A percentile compares a stretch with the other conserved stretches of the same genome.
phyloP scores from a whole-genome alignment of 1,139 yeast genomes.

The Hanseniaspora gamundiae region DNA sequence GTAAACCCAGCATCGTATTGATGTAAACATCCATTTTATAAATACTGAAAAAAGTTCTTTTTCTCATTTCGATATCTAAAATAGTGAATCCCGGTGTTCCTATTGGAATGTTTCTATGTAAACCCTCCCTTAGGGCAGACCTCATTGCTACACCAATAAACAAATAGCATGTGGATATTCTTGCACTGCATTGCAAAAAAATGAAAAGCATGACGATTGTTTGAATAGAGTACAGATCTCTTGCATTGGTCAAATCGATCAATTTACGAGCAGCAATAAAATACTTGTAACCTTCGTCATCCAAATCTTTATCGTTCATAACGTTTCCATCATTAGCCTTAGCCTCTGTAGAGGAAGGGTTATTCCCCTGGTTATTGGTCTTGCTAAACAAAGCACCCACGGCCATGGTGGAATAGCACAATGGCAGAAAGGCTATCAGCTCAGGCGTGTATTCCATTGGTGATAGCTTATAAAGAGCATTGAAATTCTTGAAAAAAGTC shows the following conservation, averaged over 20 bases:
- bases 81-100: constrained; percentile 54
- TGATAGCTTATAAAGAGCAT: constrained; percentile 51
- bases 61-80: constrained; percentile 74
- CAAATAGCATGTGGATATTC: constrained; percentile 81
- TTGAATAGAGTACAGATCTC: constrained; percentile 57
- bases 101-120: constrained; percentile 52
- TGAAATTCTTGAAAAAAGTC: constrained; percentile 51
- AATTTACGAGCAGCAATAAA: constrained; percentile 79
- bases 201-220: constrained; percentile 57
- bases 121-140: constrained; percentile 77
- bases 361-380: constrained; percentile 16
- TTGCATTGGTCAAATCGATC: constrained; percentile 60
- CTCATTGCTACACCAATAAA: constrained; percentile 88
- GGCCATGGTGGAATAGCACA: constrained; percentile 62
- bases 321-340: background rate
- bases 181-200: constrained; percentile 81
- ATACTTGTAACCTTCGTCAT: constrained; percentile 77
- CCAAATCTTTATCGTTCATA: constrained; percentile 35
- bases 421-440: constrained; percentile 60
- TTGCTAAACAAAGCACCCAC: constrained; percentile 63
- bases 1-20: constrained; percentile 80
- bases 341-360: background rate
- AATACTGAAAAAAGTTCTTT: constrained; percentile 77
- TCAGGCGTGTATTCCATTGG: constrained; percentile 53
- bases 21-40: constrained; percentile 87